Conservation (phyloP, 139 green algal genomes). For the Edaphochlamys debaryana region DNA sequence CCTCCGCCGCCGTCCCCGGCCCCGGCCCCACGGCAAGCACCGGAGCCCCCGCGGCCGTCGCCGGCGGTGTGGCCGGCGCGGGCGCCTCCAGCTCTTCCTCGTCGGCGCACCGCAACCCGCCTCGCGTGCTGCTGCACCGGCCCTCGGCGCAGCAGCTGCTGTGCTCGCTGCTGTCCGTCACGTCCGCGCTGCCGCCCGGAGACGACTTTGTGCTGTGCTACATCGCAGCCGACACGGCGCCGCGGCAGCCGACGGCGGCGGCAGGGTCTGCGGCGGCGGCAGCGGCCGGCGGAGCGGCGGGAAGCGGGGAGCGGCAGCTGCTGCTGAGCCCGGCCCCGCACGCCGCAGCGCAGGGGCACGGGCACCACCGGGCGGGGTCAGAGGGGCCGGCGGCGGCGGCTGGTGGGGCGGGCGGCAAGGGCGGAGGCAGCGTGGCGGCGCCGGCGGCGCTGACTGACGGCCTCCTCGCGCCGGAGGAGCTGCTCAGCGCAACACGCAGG, state of each 20-base stretch:
- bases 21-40: too few species aligned
- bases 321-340: background rate
- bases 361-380: too few species aligned
- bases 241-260: background rate
- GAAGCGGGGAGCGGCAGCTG: background rate
- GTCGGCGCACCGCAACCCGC: constrained; percentile 43
- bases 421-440: too few species aligned
- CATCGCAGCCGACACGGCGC: background rate
- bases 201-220: constrained; percentile 44
- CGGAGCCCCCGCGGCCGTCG: too few species aligned
- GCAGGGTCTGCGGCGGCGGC: background rate
- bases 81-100: background rate
- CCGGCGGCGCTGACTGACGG: background rate
- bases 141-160: constrained; percentile 67
- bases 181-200: background rate
- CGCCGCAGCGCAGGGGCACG: too few species aligned
- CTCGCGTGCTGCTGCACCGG: constrained; percentile 70
- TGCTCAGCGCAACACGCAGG: too few species aligned
- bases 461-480: constrained; percentile 62
- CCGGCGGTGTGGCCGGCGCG: background rate
- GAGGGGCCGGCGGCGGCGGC: too few species aligned
- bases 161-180: constrained; percentile 60
- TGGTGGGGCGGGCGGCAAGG: background rate
- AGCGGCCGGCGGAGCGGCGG: background rate
- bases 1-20: too few species aligned